A percentile compares a stretch with the other conserved stretches of the same genome.
Evolutionary conservation across 768 basidiomycete genomes (phyloP).

Genomic region (Rhodosporidiobolus sp.): DNA sequence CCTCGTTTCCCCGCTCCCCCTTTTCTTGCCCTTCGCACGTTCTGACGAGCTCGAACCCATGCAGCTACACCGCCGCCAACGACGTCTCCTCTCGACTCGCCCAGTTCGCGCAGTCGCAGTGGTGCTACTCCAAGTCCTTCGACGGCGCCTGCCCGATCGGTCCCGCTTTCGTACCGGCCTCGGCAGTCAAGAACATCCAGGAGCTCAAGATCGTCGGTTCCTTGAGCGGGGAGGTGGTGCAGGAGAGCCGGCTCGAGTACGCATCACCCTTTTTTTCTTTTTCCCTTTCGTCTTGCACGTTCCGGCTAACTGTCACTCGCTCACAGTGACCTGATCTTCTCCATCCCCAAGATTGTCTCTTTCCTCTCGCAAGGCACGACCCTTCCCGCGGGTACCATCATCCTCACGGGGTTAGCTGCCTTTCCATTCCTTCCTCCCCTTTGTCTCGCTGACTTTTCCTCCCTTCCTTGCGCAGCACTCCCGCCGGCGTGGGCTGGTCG

Average conservation of each 20-base stretch:
- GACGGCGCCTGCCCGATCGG: slow-evolving; percentile 47
- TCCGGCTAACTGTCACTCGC: background rate
- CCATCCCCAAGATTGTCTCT: slow-evolving; percentile 47
- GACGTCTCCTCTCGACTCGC: slow-evolving; percentile 47
- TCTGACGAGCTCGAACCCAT: too few relatives aligned
- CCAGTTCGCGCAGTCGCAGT: slow-evolving; percentile 45
- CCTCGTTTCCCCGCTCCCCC: background rate
- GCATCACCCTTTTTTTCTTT: slow-evolving; percentile 23
- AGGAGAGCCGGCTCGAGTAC: slow-evolving; percentile 47
- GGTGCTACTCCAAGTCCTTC: slow-evolving; percentile 43
- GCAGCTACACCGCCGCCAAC: slow-evolving; percentile 47
- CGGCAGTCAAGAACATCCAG: slow-evolving; percentile 35
- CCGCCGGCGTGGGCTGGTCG: slow-evolving; percentile 41
- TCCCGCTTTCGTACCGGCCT: slow-evolving; percentile 45
- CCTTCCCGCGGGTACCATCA: slow-evolving; percentile 48
- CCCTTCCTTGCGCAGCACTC: slow-evolving; percentile 25
- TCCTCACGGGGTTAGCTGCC: slow-evolving; percentile 48
- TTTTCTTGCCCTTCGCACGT: background rate
- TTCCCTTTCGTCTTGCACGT: rapidly evolving
- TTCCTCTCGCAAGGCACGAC: slow-evolving; percentile 51
- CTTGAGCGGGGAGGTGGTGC: slow-evolving; percentile 45
- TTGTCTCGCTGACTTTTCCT: background rate
- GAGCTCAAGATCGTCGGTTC: slow-evolving; percentile 37
- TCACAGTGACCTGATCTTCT: slow-evolving; percentile 50
- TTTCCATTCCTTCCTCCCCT: background rate